Conservation (phyloP, 352 stramenopile genomes). For the Bremia lactucae region DNA sequence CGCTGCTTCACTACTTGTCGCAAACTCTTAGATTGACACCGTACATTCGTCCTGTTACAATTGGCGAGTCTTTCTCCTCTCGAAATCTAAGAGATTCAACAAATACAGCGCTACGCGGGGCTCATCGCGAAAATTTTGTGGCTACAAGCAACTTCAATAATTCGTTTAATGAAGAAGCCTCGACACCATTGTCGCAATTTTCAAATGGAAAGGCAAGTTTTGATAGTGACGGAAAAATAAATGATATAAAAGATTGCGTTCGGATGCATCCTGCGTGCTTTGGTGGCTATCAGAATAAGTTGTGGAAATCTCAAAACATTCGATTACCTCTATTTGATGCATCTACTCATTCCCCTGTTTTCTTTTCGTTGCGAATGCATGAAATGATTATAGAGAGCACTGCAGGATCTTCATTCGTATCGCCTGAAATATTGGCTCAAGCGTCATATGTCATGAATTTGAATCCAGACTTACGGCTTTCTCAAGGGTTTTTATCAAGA, state of each 20-base stretch:
- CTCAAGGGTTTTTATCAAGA: conserved; percentile 55
- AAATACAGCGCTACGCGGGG: conserved; percentile 6
- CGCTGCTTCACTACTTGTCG: conserved; percentile 45
- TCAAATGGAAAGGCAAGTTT: neutral
- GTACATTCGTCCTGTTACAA: conserved; percentile 45
- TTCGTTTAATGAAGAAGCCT: conserved; percentile 13
- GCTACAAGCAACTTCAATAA: conserved; percentile 14
- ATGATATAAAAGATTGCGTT: conserved; percentile 4
- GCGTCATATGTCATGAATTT: conserved; percentile 72
- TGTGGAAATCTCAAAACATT: conserved; percentile 5
- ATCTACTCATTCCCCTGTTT: conserved; percentile 19
- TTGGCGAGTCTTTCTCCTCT: conserved; percentile 6
- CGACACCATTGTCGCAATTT: conserved; percentile 4
- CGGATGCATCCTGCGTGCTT: conserved; percentile 28
- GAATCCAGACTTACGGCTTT: conserved; percentile 72
- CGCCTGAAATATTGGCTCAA: conserved; percentile 27
- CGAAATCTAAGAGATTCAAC: conserved; percentile 11
- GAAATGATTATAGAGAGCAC: neutral
- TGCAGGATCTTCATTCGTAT: neutral
- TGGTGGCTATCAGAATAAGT: conserved; percentile 11
- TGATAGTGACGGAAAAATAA: neutral
- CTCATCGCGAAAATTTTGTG: conserved; percentile 14
- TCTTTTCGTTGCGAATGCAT: conserved; percentile 7
- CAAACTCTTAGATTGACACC: conserved; percentile 44
- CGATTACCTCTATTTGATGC: conserved; percentile 10